phyloP scores from a whole-genome alignment of 306 rosid species.

The Myrica gale region DNA sequence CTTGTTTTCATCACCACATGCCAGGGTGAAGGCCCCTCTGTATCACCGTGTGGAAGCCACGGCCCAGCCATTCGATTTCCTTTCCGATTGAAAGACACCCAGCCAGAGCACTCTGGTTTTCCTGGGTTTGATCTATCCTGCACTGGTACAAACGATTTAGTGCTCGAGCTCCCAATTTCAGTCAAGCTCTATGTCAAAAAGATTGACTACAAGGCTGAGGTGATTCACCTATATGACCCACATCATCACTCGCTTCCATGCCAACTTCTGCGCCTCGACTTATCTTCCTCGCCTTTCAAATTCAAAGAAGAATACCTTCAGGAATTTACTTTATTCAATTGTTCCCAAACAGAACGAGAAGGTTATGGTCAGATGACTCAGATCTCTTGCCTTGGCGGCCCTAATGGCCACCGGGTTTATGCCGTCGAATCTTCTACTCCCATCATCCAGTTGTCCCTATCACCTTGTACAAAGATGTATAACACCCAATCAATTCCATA shows the following conservation, averaged over 20 bases:
- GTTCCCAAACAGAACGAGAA: slow-evolving; percentile 11
- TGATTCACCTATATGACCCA: slow-evolving; percentile 21
- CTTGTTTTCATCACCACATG: background rate
- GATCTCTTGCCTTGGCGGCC: slow-evolving; percentile 25
- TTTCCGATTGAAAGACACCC: slow-evolving; percentile 21
- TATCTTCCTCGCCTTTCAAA: slow-evolving; percentile 27
- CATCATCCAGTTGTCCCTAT: background rate
- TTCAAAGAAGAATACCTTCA: fast-evolving
- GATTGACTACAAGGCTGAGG: slow-evolving; percentile 35
- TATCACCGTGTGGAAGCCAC: slow-evolving; percentile 20
- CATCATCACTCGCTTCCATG: slow-evolving; percentile 8
- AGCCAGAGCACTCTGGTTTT: slow-evolving; percentile 26
- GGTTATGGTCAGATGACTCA: fast-evolving
- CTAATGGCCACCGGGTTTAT: slow-evolving; percentile 1
- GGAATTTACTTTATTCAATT: slow-evolving; percentile 27
- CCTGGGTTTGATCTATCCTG: slow-evolving; percentile 44
- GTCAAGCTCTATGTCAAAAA: slow-evolving; percentile 23
- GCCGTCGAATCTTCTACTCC: fast-evolving
- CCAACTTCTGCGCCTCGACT: slow-evolving; percentile 7
- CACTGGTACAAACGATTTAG: background rate
- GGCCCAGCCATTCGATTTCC: slow-evolving; percentile 37
- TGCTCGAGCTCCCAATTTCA: slow-evolving; percentile 36
- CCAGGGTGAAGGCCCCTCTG: background rate
- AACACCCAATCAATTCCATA: slow-evolving; percentile 1
- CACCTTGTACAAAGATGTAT: slow-evolving; percentile 33